These are phyloP conservation scores for Haematococcus lacustris DNA, from an alignment of 139 green algal species.

Conservation along the genomic window DNA sequence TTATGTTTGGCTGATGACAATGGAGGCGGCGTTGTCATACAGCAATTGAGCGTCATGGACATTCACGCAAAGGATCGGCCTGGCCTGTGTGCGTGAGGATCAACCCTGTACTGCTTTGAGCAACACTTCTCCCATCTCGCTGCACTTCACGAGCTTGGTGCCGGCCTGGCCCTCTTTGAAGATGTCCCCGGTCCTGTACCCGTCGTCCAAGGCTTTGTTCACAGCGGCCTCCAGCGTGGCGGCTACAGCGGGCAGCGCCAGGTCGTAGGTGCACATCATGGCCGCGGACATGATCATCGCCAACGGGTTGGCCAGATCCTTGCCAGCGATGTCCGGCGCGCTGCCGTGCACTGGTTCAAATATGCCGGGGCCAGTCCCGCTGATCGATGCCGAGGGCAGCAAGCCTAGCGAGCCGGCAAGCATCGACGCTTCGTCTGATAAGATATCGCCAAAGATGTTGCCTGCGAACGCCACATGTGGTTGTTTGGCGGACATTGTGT, in stretches of 20 bases:
- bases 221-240: slow-evolving; percentile 79
- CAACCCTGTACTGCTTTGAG: no score
- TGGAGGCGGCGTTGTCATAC: no score
- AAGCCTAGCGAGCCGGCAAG: slow-evolving; percentile 95
- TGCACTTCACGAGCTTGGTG: slow-evolving; percentile 72
- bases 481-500: not conserved
- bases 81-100: no score
- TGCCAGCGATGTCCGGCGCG: slow-evolving; percentile 94
- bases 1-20: no score
- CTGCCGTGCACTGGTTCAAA: slow-evolving; percentile 97
- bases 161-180: slow-evolving; percentile 51
- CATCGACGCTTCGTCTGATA: slow-evolving; percentile 97
- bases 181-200: slow-evolving; percentile 87
- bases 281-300: slow-evolving; percentile 89
- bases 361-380: slow-evolving; percentile 76
- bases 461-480: slow-evolving; percentile 49
- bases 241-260: no score
- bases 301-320: slow-evolving; percentile 86
- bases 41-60: no score
- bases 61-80: no score
- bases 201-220: slow-evolving; percentile 70
- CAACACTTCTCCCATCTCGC: slow-evolving; percentile 68
- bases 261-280: slow-evolving; percentile 98
- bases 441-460: slow-evolving; percentile 99
- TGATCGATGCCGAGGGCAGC: slow-evolving; percentile 94